A percentile compares a stretch with the other conserved stretches of the same genome.
Conservation (phyloP, 179 eudicot species). For the Camellia oleifera region DNA sequence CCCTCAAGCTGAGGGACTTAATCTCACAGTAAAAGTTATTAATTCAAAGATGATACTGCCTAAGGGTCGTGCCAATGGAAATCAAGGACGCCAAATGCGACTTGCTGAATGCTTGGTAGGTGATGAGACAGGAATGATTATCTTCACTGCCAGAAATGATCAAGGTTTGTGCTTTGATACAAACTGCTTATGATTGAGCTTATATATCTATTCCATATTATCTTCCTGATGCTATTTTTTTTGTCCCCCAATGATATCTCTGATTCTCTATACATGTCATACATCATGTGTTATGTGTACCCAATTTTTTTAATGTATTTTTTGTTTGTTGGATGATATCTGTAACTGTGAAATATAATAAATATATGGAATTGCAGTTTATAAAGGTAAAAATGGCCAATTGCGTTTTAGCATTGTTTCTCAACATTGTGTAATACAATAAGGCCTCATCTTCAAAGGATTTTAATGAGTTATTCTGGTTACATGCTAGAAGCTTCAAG, state of each 20-base stretch:
- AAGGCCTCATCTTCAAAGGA: no score
- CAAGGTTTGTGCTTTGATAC: constrained; percentile 30
- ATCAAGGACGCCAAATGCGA: constrained; percentile 51
- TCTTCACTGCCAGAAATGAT: constrained; percentile 50
- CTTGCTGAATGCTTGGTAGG: constrained; percentile 66
- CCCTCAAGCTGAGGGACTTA: constrained; percentile 65
- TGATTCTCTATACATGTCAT: neutral
- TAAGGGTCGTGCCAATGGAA: constrained; percentile 58
- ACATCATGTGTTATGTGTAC: neutral
- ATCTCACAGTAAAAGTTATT: constrained; percentile 70
- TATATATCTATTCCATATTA: neutral
- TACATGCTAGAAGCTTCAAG: no score
- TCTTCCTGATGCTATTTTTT: neutral
- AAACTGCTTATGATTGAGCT: neutral
- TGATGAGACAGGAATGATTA: constrained; percentile 47
- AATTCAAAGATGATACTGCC: constrained; percentile 61
- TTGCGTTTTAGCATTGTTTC: neutral
- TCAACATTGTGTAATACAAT: neutral
- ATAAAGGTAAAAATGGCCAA: neutral
- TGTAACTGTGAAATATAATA: neutral
- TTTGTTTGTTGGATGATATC: neutral
- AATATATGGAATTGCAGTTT: neutral
- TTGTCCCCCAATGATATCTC: neutral
- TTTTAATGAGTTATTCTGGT: no score
- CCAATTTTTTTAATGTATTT: neutral